Conservation (phyloP, 768 basidiomycete genomes). For the Calvatia gigantea region DNA sequence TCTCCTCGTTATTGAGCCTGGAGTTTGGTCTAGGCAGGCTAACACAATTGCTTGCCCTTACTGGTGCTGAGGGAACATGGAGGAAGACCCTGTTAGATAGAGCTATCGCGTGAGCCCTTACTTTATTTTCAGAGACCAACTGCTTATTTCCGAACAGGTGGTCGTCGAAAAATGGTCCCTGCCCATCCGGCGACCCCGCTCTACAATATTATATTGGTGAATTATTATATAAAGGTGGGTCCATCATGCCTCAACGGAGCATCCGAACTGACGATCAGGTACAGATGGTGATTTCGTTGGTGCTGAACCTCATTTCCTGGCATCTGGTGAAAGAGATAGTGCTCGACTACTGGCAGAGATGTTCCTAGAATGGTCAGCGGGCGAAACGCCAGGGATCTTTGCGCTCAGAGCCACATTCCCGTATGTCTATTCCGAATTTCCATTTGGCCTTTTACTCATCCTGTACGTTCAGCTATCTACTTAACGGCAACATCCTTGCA, state of each 20-base stretch:
- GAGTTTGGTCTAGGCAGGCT: conserved; percentile 58
- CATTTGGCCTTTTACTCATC: conserved; percentile 4
- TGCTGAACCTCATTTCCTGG: conserved; percentile 82
- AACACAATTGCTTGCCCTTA: conserved; percentile 88
- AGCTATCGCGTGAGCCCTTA: conserved; percentile 65
- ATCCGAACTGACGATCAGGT: background rate
- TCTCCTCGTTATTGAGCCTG: conserved; percentile 14
- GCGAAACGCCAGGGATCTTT: conserved; percentile 81
- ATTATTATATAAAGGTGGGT: conserved; percentile 75
- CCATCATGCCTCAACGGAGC: background rate
- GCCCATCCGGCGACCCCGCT: conserved; percentile 83
- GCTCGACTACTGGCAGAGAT: conserved; percentile 83
- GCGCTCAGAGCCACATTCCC: conserved; percentile 84
- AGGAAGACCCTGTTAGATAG: conserved; percentile 86
- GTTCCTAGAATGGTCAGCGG: conserved; percentile 83
- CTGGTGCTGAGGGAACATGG: conserved; percentile 80
- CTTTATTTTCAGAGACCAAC: conserved; percentile 5
- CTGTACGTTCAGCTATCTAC: conserved; percentile 54
- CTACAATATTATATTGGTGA: conserved; percentile 91
- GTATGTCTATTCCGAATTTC: conserved; percentile 41
- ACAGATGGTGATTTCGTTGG: conserved; percentile 71
- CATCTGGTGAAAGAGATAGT: conserved; percentile 86
- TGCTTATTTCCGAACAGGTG: conserved; percentile 52
- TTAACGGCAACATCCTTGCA: conserved; percentile 87
- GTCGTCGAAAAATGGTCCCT: conserved; percentile 75